A percentile compares a stretch with the other conserved stretches of the same genome.
Evolutionary conservation across 2,329 filamentous ascomycete genomes (phyloP).

Genomic region (Alternaria triticina): DNA sequence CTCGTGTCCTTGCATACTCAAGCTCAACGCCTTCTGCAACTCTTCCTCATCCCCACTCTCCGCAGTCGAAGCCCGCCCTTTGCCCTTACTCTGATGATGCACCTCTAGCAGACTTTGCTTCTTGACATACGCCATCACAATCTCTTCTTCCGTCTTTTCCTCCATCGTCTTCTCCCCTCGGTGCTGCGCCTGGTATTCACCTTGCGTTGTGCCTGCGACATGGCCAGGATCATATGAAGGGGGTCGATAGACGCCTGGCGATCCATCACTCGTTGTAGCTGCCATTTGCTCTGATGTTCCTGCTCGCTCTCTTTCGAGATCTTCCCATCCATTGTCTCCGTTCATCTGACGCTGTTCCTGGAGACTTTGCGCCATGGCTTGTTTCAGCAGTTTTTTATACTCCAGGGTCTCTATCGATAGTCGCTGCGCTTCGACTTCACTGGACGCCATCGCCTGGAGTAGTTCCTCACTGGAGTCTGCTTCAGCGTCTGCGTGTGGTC

Average conservation of each 20-base stretch:
- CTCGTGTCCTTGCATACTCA: background rate
- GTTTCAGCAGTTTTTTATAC: background rate
- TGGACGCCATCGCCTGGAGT: conserved; percentile 20
- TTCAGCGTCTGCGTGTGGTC: background rate
- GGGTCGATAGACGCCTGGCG: background rate
- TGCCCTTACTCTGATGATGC: conserved; percentile 49
- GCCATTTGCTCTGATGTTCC: background rate
- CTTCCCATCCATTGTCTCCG: background rate
- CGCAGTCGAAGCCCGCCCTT: background rate
- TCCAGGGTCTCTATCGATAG: conserved; percentile 2
- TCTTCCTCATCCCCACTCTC: background rate
- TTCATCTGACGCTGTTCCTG: background rate
- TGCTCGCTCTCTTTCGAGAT: background rate
- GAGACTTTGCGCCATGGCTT: background rate
- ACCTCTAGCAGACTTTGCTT: conserved; percentile 76
- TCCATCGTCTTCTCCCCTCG: conserved; percentile 44
- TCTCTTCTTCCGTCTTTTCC: conserved; percentile 68
- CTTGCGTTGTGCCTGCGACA: background rate
- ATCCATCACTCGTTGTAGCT: background rate
- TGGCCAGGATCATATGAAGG: background rate
- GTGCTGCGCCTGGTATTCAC: conserved; percentile 15
- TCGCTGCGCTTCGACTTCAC: conserved; percentile 11
- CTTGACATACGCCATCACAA: conserved; percentile 77
- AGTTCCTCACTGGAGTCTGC: background rate
- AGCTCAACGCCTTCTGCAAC: background rate